Evolutionary conservation across 208 protist genomes (phyloP), one percentile per base, ranked within the genome.

Genomic region (Acanthamoeba triangularis): DNA sequence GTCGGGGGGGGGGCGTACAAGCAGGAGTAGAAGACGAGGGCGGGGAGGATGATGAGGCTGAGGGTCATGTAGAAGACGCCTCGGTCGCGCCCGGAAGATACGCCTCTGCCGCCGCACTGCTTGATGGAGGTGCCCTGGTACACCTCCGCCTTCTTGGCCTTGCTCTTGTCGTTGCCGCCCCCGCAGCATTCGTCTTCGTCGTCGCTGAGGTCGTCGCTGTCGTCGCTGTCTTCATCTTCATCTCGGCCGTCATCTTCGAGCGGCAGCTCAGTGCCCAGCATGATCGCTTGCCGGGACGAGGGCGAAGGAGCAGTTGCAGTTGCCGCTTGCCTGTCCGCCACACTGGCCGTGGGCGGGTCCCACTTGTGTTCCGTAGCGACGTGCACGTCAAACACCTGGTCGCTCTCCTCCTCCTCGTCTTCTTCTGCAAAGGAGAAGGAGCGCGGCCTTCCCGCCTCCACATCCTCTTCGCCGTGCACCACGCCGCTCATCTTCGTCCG

Each of bases 201-300:
- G n/a, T 78, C 69, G 35, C 37, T 41, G 37, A 41, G 37, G 37
- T 41, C 37, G 1, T 74, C 65, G 23, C 30, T 35, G 25, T 23
- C 20, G 37, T 78, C 69, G 6, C 28, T n/a, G 33, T 44, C 30
- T 16, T 44, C 33, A 33, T 78, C 69, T n/a, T 78, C 69, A 10
- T 78, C 69, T n/a, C 37, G 47, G 14, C 69, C 69, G 37, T 78
- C 69, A n/a, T 78, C 69, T 78, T 78, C 69, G 16, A 78, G 69
- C 1, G 69, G 69, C 69, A 67, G 61, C 61, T 67, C 61, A 20
- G 10, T 16, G 28, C 61, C 61, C 23, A 30, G 16, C 61, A 67
- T 67, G 54, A 23, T 2, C 54, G 16, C 16, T 13, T 23, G 54
- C 2, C 11, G 54, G 3, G 54, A 61, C 54, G 54, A 61, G 7